Percentiles rank a stretch among this genome's conserved stretches.
Evolutionary conservation across 2,329 filamentous ascomycete genomes (phyloP).

Genomic region (Epichloe amarillans): DNA sequence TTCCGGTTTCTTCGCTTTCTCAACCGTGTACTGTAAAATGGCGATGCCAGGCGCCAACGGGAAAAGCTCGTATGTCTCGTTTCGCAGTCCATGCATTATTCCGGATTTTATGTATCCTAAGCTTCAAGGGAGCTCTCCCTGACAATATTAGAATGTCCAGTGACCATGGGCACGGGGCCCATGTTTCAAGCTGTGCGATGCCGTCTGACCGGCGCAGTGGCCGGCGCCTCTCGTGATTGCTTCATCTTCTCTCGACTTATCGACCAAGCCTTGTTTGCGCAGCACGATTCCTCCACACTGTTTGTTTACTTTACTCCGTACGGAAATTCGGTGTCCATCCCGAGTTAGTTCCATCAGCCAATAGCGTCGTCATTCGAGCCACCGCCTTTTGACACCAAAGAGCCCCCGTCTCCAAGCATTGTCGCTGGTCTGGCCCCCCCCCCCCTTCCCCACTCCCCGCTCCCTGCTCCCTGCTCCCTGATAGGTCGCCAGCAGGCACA

Average conservation of each 20-base stretch:
- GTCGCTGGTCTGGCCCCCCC: not conserved
- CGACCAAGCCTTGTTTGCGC: not conserved
- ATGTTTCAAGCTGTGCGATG: not conserved
- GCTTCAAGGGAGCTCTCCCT: too few species aligned
- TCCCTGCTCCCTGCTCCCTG: not conserved
- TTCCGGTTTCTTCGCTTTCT: too few species aligned
- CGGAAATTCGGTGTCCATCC: not conserved
- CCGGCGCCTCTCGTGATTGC: not conserved
- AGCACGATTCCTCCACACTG: too few species aligned
- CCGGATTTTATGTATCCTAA: too few species aligned
- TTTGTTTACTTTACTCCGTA: too few species aligned
- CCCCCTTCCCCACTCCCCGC: too few species aligned
- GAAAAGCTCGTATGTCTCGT: too few species aligned
- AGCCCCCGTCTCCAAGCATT: constrained; percentile 1
- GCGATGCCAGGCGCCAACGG: too few species aligned
- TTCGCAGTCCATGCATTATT: too few species aligned
- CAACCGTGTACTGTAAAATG: not conserved
- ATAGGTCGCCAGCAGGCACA: constrained; percentile 9
- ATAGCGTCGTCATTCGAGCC: not conserved
- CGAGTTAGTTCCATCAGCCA: not conserved
- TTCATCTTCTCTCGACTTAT: not conserved
- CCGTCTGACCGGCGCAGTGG: not conserved
- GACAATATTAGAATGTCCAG: too few species aligned
- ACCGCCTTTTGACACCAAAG: not conserved
- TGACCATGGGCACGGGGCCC: too few species aligned